These are phyloP conservation scores for Sclerotinia subarctica DNA, from an alignment of 2,329 filamentous ascomycete genomes.

Conservation along the genomic window DNA sequence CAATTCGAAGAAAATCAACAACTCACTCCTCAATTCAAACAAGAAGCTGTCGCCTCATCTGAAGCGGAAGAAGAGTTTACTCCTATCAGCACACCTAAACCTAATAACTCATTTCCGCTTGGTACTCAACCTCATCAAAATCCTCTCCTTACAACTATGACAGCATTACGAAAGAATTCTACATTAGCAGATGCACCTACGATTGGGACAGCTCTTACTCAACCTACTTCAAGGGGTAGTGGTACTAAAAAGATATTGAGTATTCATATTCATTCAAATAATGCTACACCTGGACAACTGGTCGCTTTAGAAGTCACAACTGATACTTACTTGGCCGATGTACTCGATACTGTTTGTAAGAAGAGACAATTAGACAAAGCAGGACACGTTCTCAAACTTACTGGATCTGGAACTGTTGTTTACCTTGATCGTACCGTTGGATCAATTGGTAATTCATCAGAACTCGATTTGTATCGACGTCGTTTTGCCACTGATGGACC, in stretches of 20 bases:
- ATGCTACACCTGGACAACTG: slow-evolving; percentile 69
- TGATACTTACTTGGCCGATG: slow-evolving; percentile 78
- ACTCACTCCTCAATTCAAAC: slow-evolving; percentile 63
- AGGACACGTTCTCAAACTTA: slow-evolving; percentile 74
- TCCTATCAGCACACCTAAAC: slow-evolving; percentile 37
- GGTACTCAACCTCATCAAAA: slow-evolving; percentile 46
- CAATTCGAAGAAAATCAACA: slow-evolving; percentile 68
- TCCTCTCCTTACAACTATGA: slow-evolving; percentile 58
- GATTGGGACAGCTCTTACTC: slow-evolving; percentile 34
- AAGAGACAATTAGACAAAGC: slow-evolving; percentile 77
- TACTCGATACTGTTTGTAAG: slow-evolving; percentile 74
- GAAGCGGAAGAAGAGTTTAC: slow-evolving; percentile 45
- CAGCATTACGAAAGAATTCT: slow-evolving; percentile 50
- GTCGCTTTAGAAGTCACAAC: slow-evolving; percentile 74
- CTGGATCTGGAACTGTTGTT: slow-evolving; percentile 70
- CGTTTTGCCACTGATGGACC: slow-evolving; percentile 74
- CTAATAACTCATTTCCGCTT: slow-evolving; percentile 35
- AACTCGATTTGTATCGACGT: slow-evolving; percentile 71
- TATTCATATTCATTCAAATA: slow-evolving; percentile 67
- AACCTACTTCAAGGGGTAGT: slow-evolving; percentile 41
- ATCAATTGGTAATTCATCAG: slow-evolving; percentile 70
- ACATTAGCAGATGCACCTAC: slow-evolving; percentile 56
- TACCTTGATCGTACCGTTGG: slow-evolving; percentile 75
- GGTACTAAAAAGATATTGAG: slow-evolving; percentile 68
- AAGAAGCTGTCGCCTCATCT: slow-evolving; percentile 46